These are phyloP conservation scores for Lizonia empirigonia DNA, from an alignment of 2,329 filamentous ascomycete species.

Conservation along the genomic window DNA sequence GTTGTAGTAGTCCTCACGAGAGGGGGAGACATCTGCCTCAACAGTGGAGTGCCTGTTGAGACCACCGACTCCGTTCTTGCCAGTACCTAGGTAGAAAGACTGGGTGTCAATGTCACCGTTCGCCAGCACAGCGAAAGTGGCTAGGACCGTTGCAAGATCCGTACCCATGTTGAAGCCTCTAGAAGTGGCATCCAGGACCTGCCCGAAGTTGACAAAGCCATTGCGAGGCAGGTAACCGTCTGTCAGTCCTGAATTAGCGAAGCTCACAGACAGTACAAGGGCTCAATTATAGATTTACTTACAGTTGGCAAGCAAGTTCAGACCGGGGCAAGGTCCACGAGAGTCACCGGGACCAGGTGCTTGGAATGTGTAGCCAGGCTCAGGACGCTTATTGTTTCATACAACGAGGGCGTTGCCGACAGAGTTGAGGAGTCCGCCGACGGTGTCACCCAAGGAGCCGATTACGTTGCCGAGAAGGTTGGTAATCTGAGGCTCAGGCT, in stretches of 20 bases:
- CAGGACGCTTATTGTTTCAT: conserved; percentile 26
- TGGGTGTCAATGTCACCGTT: conserved; percentile 29
- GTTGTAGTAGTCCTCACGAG: conserved; percentile 47
- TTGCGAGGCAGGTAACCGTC: conserved; percentile 56
- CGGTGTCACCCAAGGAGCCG: conserved; percentile 14
- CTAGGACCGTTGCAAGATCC: conserved; percentile 42
- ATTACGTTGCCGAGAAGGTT: conserved; percentile 12
- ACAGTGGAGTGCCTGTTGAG: conserved; percentile 53
- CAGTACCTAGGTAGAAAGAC: conserved; percentile 29
- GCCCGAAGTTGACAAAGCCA: conserved; percentile 38
- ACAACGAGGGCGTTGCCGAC: conserved; percentile 25
- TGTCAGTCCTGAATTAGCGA: neutral
- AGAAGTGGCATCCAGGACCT: conserved; percentile 22
- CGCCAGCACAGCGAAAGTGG: conserved; percentile 26
- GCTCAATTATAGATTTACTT: neutral
- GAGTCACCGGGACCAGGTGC: conserved; percentile 27
- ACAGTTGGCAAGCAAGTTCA: conserved; percentile 59
- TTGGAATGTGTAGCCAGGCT: conserved; percentile 25
- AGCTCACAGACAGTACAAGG: neutral
- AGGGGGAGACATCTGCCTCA: conserved; percentile 34
- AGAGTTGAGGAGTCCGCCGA: conserved; percentile 25
- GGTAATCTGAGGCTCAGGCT: conserved; percentile 14
- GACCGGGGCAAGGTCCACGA: conserved; percentile 56
- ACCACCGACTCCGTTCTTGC: conserved; percentile 26
- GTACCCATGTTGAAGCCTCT: conserved; percentile 33